Evolutionary conservation across 495 filamentous ascomycete genomes (phyloP).

Genomic region (Penicillium chermesinum): DNA sequence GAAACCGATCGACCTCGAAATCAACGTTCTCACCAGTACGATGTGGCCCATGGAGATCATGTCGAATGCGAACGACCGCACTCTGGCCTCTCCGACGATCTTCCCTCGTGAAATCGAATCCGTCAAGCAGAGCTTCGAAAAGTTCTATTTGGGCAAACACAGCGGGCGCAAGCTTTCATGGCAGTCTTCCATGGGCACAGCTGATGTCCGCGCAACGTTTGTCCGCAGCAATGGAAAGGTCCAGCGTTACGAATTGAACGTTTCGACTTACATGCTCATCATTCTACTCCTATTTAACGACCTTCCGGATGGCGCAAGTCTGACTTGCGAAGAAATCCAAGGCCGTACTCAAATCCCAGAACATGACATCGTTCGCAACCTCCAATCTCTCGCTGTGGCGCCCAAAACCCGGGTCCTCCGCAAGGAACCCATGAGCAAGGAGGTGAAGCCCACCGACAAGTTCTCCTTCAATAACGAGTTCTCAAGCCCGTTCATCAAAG

Average conservation of each 20-base stretch:
- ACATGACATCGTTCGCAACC: conserved; percentile 70
- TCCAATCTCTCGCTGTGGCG: conserved; percentile 81
- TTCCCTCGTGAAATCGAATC: conserved; percentile 72
- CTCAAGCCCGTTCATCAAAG: conserved; percentile 71
- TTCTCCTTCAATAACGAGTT: conserved; percentile 88
- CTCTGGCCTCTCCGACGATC: conserved; percentile 46
- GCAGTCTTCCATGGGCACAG: conserved; percentile 75
- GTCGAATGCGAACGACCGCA: conserved; percentile 53
- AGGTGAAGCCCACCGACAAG: conserved; percentile 69
- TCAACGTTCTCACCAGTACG: conserved; percentile 85
- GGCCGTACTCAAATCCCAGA: conserved; percentile 74
- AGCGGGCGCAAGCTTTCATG: conserved; percentile 85
- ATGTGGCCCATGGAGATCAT: conserved; percentile 91
- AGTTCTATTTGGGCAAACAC: conserved; percentile 83
- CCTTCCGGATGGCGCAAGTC: conserved; percentile 52
- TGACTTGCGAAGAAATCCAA: conserved; percentile 84
- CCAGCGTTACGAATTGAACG: conserved; percentile 81
- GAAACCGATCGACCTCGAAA: conserved; percentile 68
- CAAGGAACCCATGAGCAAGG: conserved; percentile 80
- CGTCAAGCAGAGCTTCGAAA: conserved; percentile 80
- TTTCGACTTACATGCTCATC: conserved; percentile 88
- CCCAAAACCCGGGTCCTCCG: conserved; percentile 75
- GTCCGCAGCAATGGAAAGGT: conserved; percentile 66
- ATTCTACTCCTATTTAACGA: conserved; percentile 89
- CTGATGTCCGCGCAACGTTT: conserved; percentile 79